Percentiles rank a stretch among this genome's conserved stretches.
Conservation (phyloP, 108 stramenopile genomes). For the Nitzschia sp. region DNA sequence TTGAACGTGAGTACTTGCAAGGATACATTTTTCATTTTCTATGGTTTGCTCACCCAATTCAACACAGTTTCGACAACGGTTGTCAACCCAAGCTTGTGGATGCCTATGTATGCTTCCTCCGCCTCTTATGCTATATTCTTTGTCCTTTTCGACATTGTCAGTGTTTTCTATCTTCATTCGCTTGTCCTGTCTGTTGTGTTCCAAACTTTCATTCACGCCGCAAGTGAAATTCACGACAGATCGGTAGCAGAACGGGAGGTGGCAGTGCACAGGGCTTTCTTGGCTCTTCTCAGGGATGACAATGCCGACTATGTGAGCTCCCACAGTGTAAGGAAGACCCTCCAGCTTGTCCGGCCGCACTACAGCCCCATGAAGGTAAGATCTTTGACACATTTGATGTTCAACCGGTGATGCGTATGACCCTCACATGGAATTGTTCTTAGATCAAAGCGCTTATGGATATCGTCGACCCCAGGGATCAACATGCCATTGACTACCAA, state of each 20-base stretch:
- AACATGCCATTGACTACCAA: conserved; percentile 41
- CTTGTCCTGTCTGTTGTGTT: conserved; percentile 63
- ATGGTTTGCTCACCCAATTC: neutral
- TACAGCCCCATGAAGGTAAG: conserved; percentile 47
- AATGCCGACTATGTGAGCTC: conserved; percentile 31
- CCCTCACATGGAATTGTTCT: neutral
- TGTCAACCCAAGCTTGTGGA: conserved; percentile 58
- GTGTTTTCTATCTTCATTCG: conserved; percentile 52
- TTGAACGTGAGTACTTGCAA: conserved; percentile 28
- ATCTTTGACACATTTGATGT: neutral
- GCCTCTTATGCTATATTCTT: conserved; percentile 49
- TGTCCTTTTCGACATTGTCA: conserved; percentile 44
- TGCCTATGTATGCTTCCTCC: conserved; percentile 53
- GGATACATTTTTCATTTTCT: neutral
- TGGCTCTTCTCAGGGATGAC: conserved; percentile 28
- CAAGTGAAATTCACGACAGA: conserved; percentile 42
- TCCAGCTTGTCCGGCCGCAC: conserved; percentile 54
- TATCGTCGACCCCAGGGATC: conserved; percentile 45
- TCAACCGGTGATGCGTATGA: neutral
- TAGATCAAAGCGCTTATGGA: conserved; percentile 58
- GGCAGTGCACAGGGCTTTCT: conserved; percentile 42
- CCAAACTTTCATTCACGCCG: conserved; percentile 56
- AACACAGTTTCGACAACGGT: conserved; percentile 52
- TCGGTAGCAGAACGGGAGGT: conserved; percentile 43
- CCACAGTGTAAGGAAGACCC: conserved; percentile 34